Evolutionary conservation across 768 basidiomycete species (phyloP).

Genomic region (Brasilioporus rufonigricans): DNA sequence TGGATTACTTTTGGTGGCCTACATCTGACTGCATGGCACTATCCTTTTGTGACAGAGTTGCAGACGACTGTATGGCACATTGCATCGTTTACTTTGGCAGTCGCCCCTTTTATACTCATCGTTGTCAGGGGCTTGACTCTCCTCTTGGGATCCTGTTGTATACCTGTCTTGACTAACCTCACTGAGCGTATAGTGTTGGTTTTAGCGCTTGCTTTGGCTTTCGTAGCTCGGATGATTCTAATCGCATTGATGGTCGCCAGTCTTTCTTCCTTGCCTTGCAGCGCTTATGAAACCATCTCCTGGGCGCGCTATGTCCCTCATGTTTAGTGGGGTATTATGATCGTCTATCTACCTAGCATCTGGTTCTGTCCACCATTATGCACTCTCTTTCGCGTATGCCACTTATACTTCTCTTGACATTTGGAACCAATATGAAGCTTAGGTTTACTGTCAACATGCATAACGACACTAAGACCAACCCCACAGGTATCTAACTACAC

Average conservation of each 20-base stretch:
- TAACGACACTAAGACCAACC: too few relatives aligned
- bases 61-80: not conserved
- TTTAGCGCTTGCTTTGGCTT: not conserved
- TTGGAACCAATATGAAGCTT: too few relatives aligned
- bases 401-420: too few relatives aligned
- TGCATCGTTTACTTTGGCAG: not conserved
- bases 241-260: slow-evolving; percentile 1
- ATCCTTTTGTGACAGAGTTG: not conserved
- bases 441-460: too few relatives aligned
- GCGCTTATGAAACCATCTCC: too few relatives aligned
- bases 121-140: not conserved
- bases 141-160: not conserved
- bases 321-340: too few relatives aligned
- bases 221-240: not conserved
- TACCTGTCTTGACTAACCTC: not conserved
- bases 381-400: too few relatives aligned
- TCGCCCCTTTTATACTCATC: not conserved
- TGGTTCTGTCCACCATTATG: too few relatives aligned
- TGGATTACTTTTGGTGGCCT: not conserved
- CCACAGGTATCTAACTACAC: too few relatives aligned
- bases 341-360: too few relatives aligned
- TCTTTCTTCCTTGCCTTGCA: not conserved
- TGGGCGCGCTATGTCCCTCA: too few relatives aligned
- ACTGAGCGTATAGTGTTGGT: not conserved
- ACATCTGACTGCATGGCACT: not conserved